Base-by-base conservation (phyloP, 2,329 filamentous ascomycete species). In the Pseudocercospora pini-densiflorae region DNA sequence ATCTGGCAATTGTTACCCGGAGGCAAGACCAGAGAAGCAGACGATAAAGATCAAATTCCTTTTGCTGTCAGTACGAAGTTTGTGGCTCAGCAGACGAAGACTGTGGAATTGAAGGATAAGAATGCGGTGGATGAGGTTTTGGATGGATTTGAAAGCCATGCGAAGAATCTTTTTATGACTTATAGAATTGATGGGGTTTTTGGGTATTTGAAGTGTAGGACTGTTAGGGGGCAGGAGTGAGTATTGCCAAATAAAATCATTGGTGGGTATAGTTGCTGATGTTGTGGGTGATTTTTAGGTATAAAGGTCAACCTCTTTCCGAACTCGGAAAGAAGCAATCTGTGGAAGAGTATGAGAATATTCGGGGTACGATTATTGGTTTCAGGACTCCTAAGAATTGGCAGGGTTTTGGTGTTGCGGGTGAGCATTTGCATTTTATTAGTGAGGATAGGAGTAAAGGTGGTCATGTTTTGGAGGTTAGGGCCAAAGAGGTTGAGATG, bases 351-450 rank as follows among this genome's bases (percentile, higher is more conserved):
- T 81, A 81, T 61, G 62, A 72, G 8, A 68, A 78, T 60, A 73
- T 80, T 8, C 71, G 74, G 10, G 81, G 80, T 0, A 80, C 77
- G 2, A 76, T 83, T 16, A 77, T 83, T 62, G 81, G 81, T 1
- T 81, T 83, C 63, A 71, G 79, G 55, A 78, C 80, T 31, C 80
- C 80, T 1, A 66, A 66, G 24, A 79, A 78, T 55, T 79, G 78
- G 75, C 78, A 79, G 58, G 80, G 80, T 0, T 79, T 81, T 64
- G 78, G 77, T 16, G 77, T 82, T 2, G 78, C 78, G 2, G 80
- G 80, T 5, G 77, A 81, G 64, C 80, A 82, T 72, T 64, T 81
- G 63, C 80, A 82, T 71, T 82, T 81, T 63, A 73, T 82, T 58
- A 73, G 76, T 8, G 71, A 73, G 24, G 78, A 79, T 47, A 68